Evolutionary conservation across 2,329 filamentous ascomycete species (phyloP).

Genomic region (Nemania diffusa): DNA sequence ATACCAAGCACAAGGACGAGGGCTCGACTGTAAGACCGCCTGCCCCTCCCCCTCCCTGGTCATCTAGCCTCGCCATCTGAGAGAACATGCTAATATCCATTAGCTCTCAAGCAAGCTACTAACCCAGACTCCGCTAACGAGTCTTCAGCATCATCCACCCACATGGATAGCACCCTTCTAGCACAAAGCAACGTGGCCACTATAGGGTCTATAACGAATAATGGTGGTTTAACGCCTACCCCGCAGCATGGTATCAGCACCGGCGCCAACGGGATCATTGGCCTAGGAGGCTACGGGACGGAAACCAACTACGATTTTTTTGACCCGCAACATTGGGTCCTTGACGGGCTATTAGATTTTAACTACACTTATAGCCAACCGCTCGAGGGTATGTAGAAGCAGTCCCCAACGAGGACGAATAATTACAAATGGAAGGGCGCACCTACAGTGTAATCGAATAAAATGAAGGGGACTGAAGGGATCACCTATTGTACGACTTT

Average conservation of each 20-base stretch:
- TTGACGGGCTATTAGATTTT: slow-evolving; percentile 86
- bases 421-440: slow-evolving; percentile 4
- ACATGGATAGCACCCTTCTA: slow-evolving; percentile 69
- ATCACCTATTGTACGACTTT: slow-evolving; percentile 29
- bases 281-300: slow-evolving; percentile 64
- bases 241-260: slow-evolving; percentile 58
- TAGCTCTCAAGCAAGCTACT: slow-evolving; percentile 85
- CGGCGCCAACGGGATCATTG: slow-evolving; percentile 60
- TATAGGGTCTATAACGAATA: slow-evolving; percentile 60
- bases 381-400: slow-evolving; percentile 61
- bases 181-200: slow-evolving; percentile 60
- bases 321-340: slow-evolving; percentile 91
- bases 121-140: slow-evolving; percentile 82
- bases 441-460: slow-evolving; percentile 4
- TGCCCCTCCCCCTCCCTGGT: slow-evolving; percentile 42
- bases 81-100: slow-evolving; percentile 51
- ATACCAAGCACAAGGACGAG: slow-evolving; percentile 76
- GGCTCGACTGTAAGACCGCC: slow-evolving; percentile 74
- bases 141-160: slow-evolving; percentile 75
- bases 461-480: slow-evolving; percentile 14
- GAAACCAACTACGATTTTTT: slow-evolving; percentile 86
- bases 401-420: background rate
- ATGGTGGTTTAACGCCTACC: slow-evolving; percentile 64
- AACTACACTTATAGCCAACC: slow-evolving; percentile 71
- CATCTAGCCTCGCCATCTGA: slow-evolving; percentile 44